Conservation (phyloP, 192 early-diverging fungal genomes). For the Haplosporangium gracile region DNA sequence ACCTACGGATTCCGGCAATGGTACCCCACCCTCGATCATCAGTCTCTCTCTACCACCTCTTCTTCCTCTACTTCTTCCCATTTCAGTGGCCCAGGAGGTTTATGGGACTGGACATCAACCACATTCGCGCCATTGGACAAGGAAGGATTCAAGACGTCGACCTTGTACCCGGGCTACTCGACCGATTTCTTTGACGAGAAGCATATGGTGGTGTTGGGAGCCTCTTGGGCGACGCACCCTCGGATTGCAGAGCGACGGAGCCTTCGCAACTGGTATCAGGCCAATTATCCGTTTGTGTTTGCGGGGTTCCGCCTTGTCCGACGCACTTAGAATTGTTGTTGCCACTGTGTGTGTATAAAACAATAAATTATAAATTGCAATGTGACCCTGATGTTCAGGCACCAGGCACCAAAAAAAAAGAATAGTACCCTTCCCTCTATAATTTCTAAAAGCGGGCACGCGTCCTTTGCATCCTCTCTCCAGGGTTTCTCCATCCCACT, state of each 20-base stretch:
- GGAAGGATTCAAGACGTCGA: slow-evolving; percentile 71
- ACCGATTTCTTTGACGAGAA: slow-evolving; percentile 92
- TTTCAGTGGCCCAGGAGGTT: slow-evolving; percentile 64
- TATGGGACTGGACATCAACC: slow-evolving; percentile 91
- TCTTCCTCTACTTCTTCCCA: neutral
- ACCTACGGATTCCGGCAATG: slow-evolving; percentile 81
- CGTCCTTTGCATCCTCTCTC: no score
- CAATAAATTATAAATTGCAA: neutral
- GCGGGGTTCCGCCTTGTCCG: slow-evolving; percentile 75
- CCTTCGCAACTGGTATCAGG: slow-evolving; percentile 95
- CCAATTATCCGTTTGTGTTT: slow-evolving; percentile 87
- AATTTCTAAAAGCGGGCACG: neutral
- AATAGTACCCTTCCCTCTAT: no score
- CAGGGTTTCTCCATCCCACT: no score
- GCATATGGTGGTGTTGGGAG: slow-evolving; percentile 88
- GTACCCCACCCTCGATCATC: slow-evolving; percentile 68
- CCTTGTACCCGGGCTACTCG: slow-evolving; percentile 91
- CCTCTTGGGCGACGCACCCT: slow-evolving; percentile 89
- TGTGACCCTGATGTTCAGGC: neutral
- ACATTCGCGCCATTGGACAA: slow-evolving; percentile 64
- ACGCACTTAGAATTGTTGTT: slow-evolving; percentile 1
- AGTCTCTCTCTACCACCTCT: slow-evolving; percentile 19
- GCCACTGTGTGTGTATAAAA: no score
- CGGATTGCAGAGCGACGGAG: slow-evolving; percentile 74
- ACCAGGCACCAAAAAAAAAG: no score